A percentile compares a stretch with the other conserved stretches of the same genome.
These are phyloP conservation scores for Penicillium paradoxum DNA, from an alignment of 495 filamentous ascomycete genomes.

Conservation along the genomic window DNA sequence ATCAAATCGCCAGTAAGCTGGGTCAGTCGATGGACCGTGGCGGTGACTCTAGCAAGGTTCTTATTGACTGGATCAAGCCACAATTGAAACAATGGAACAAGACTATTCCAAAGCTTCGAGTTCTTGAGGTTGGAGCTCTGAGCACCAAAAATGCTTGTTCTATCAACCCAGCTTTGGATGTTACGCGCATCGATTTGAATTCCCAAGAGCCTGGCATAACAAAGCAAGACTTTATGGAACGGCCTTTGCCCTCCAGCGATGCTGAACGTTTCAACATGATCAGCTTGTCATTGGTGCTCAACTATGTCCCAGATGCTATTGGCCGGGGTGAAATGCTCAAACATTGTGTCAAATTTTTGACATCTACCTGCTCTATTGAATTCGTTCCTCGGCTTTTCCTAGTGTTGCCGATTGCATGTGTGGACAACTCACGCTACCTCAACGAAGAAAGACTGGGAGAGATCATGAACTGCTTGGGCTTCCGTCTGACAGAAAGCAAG, in stretches of 20 bases:
- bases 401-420: slow-evolving; percentile 82
- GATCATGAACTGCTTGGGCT: slow-evolving; percentile 78
- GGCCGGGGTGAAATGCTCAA: slow-evolving; percentile 82
- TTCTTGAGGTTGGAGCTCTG: slow-evolving; percentile 89
- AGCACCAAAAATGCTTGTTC: slow-evolving; percentile 82
- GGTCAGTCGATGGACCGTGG: slow-evolving; percentile 82
- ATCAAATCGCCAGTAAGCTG: slow-evolving; percentile 83
- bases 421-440: slow-evolving; percentile 88
- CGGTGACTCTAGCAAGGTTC: slow-evolving; percentile 80
- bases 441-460: slow-evolving; percentile 62
- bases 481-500: slow-evolving; percentile 59
- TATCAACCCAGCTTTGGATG: slow-evolving; percentile 59
- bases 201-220: slow-evolving; percentile 74
- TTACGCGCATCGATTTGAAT: slow-evolving; percentile 86
- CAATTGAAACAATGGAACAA: slow-evolving; percentile 25
- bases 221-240: slow-evolving; percentile 91
- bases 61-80: slow-evolving; percentile 79
- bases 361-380: slow-evolving; percentile 25
- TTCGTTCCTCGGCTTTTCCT: slow-evolving; percentile 77
- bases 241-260: slow-evolving; percentile 60
- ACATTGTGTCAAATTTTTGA: slow-evolving; percentile 53
- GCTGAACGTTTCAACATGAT: slow-evolving; percentile 77
- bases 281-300: slow-evolving; percentile 90
- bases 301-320: slow-evolving; percentile 78
- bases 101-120: slow-evolving; percentile 39